These are phyloP conservation scores for Catharanthus roseus DNA, from an alignment of 257 asterid genomes.

Conservation along the genomic window DNA sequence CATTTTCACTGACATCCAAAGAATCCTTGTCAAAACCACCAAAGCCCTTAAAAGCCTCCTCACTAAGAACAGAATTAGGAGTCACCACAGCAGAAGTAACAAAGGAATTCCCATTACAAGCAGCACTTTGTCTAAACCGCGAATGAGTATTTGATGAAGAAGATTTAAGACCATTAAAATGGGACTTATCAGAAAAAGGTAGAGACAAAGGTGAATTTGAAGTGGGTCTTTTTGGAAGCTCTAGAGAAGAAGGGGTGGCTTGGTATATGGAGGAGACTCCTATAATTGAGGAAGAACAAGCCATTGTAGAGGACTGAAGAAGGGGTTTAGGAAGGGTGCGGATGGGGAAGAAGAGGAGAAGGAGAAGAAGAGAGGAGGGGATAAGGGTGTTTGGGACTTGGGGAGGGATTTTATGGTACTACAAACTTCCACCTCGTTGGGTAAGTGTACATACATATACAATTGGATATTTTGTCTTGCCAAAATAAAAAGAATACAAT, in stretches of 20 bases:
- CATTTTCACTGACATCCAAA: slow-evolving; percentile 38
- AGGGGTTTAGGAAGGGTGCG: slow-evolving; percentile 7
- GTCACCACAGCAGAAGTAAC: slow-evolving; percentile 61
- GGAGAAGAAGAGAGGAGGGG: slow-evolving; percentile 11
- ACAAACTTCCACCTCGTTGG: slow-evolving; percentile 35
- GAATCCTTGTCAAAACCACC: slow-evolving; percentile 49
- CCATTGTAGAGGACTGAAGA: slow-evolving; percentile 45
- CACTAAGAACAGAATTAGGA: slow-evolving; percentile 72
- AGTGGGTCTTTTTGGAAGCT: slow-evolving; percentile 34
- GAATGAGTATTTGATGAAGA: slow-evolving; percentile 12
- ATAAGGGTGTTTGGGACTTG: slow-evolving; percentile 14
- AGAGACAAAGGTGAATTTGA: slow-evolving; percentile 36
- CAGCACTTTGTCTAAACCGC: slow-evolving; percentile 15
- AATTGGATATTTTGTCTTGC: too few relatives aligned
- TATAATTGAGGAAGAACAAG: slow-evolving; percentile 42
- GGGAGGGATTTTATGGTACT: slow-evolving; percentile 32
- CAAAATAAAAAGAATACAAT: too few relatives aligned
- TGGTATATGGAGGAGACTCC: slow-evolving; percentile 64
- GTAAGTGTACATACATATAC: too few relatives aligned
- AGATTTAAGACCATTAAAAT: slow-evolving; percentile 25
- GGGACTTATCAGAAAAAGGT: slow-evolving; percentile 43
- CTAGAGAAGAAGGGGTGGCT: slow-evolving; percentile 44
- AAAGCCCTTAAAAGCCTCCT: slow-evolving; percentile 77
- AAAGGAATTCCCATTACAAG: slow-evolving; percentile 25
- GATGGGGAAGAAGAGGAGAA: neutral